Evolutionary conservation across 495 filamentous ascomycete species (phyloP), one percentile per base, ranked within the genome.

Genomic region (Echria macrotheca): DNA sequence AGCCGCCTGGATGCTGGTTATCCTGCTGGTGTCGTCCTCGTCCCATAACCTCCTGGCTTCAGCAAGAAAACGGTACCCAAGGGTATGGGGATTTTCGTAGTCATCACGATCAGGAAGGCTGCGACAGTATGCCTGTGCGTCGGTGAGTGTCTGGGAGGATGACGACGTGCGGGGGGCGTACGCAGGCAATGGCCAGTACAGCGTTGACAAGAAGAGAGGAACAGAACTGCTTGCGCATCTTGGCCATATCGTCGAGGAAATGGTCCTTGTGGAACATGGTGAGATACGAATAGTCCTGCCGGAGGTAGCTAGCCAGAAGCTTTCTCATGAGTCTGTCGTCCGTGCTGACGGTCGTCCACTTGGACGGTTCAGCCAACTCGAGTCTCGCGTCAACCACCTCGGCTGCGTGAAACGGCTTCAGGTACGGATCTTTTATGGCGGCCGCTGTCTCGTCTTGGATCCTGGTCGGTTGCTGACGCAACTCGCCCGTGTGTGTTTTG

Each of bases 11-110:
- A 64, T 55, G 10, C 58, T 62, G 8, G 60, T 61, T 3, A 68
- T 6, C 11, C 44, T 55, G 2, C 38, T 23, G 2, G 19, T 53
- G 18, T 32, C 43, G 5, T 44, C 46, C 38, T 68, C 62, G 15
- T 68, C 57, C 65, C 65, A 66, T 2, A 68, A 46, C 25, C 63
- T 50, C 41, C 54, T 66, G 1, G 63, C 60, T 43, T 68, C 58
- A 5, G 65, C 65, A 4, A 58, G 24, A 15, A 68, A 66, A 22
- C 56, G 58, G 26, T 66, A 68, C 1, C 44, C 47, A n/a, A 66
- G 57, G 3, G 45, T 62, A 5, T 60, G 53, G 1, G 60, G 57
- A 22, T 56, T 47, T 60, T 60, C 59, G n/a, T 55, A 64, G 31
- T 61, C 55, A 36, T 38, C 48, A 8, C 63, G 63, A 22, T 55